A percentile compares a stretch with the other conserved stretches of the same genome.
Evolutionary conservation across 345 rosid species (phyloP).

Genomic region (Eucalyptus tenuipes): DNA sequence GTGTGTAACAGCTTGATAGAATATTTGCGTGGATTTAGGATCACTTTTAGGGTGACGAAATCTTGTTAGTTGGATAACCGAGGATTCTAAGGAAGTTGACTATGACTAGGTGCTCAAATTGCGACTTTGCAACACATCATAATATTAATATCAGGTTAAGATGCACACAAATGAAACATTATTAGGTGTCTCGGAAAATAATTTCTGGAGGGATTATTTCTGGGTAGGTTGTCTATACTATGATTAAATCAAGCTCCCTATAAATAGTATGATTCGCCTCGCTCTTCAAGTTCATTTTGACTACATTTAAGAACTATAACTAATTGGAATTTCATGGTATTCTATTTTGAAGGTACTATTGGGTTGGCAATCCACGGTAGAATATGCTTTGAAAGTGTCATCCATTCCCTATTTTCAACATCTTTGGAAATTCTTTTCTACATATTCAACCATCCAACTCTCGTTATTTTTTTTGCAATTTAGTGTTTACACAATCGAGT

Average conservation of each 20-base stretch:
- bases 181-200: neutral
- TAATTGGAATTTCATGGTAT: neutral
- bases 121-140: neutral
- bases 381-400: neutral
- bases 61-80: neutral
- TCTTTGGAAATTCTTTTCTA: neutral
- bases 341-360: neutral
- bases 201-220: neutral
- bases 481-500: neutral
- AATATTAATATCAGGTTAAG: neutral
- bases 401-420: neutral
- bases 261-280: accelerated
- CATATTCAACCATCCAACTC: neutral
- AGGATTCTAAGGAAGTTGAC: neutral
- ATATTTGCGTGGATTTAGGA: neutral
- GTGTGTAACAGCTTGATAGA: neutral
- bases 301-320: neutral
- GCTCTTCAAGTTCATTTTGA: neutral
- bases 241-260: neutral
- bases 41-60: neutral
- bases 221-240: neutral
- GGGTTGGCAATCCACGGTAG: neutral
- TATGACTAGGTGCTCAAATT: neutral
- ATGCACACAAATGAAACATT: neutral
- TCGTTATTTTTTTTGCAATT: neutral